phyloP scores from a whole-genome alignment of 202 grass and related monocot genomes.

The Miscanthus sacchariflorus region DNA sequence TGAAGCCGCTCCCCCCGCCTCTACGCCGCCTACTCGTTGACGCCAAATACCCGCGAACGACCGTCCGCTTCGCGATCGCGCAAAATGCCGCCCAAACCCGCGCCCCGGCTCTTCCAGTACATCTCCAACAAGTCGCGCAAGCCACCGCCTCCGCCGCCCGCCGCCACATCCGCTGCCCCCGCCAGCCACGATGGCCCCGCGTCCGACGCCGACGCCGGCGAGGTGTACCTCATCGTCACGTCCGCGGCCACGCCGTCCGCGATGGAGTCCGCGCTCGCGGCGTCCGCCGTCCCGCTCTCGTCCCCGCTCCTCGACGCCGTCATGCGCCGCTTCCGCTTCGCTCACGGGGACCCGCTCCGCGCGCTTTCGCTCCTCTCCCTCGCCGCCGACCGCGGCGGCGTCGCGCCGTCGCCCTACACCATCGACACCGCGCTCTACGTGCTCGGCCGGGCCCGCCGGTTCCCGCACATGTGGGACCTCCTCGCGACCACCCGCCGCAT shows the following conservation, averaged over 20 bases:
- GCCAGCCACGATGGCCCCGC: neutral
- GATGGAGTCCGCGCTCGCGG: constrained; percentile 59
- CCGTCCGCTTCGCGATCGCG: constrained; percentile 1
- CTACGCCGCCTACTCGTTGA: constrained; percentile 5
- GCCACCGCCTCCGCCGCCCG: neutral
- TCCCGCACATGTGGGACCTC: constrained; percentile 65
- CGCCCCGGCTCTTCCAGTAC: constrained; percentile 42
- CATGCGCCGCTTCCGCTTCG: constrained; percentile 78
- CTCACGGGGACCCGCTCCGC: constrained; percentile 75
- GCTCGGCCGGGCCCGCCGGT: constrained; percentile 70
- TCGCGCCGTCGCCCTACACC: constrained; percentile 63
- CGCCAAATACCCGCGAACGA: constrained; percentile 18
- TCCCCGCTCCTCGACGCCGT: constrained; percentile 71
- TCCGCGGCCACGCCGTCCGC: constrained; percentile 58
- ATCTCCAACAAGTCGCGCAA: constrained; percentile 35
- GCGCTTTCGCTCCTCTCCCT: constrained; percentile 77
- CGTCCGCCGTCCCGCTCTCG: constrained; percentile 58
- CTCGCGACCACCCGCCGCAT: constrained; percentile 48
- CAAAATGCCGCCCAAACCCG: constrained; percentile 45
- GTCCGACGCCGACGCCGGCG: constrained; percentile 45
- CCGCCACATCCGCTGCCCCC: neutral
- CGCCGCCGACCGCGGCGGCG: constrained; percentile 54
- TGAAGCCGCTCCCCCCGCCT: constrained; percentile 20
- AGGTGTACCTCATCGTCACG: constrained; percentile 66
- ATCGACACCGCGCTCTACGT: constrained; percentile 87